These are phyloP conservation scores for Cicer chorassanicum DNA, from an alignment of 306 rosid species.

Conservation along the genomic window DNA sequence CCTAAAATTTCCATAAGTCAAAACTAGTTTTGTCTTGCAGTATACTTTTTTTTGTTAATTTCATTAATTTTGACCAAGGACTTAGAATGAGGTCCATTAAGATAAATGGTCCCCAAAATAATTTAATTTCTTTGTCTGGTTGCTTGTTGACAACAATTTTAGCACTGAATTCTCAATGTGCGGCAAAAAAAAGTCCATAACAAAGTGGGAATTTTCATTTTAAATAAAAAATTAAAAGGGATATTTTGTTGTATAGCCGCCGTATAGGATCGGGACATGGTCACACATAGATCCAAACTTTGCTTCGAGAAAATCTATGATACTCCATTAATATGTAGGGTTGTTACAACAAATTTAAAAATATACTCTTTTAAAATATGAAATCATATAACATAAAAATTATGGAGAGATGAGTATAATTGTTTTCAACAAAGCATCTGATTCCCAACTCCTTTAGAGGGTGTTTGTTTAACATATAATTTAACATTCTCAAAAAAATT, in stretches of 20 bases:
- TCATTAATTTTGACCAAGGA: neutral
- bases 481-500: too few species aligned
- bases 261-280: neutral
- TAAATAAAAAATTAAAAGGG: neutral
- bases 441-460: too few species aligned
- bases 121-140: neutral
- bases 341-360: too few species aligned
- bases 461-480: too few species aligned
- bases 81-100: neutral
- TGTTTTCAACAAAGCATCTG: too few species aligned
- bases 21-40: neutral
- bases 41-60: neutral
- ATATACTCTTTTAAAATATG: too few species aligned
- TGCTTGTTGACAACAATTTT: neutral
- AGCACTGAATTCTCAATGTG: constrained; percentile 10
- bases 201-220: neutral
- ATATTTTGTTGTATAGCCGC: neutral
- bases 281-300: neutral
- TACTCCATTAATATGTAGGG: too few species aligned
- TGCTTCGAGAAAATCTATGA: neutral
- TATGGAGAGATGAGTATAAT: too few species aligned
- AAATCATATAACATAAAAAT: too few species aligned
- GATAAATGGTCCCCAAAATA: neutral
- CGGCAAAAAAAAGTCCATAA: neutral
- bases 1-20: neutral